A percentile compares a stretch with the other conserved stretches of the same genome.
phyloP scores from a whole-genome alignment of 176 grass and related monocot species.

The Carex pumila region DNA sequence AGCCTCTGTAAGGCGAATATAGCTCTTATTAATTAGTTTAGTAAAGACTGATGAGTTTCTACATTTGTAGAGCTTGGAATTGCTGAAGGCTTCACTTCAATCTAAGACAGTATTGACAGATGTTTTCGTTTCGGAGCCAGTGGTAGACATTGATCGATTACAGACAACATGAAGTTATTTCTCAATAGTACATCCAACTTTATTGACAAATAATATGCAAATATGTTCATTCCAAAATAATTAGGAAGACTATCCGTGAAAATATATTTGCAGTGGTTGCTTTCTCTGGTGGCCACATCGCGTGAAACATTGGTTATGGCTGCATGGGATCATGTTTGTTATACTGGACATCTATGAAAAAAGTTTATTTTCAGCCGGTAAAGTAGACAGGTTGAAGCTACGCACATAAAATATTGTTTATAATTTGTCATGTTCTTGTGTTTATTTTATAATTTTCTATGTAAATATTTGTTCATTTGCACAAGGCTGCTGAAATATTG shows the following conservation, averaged over 20 bases:
- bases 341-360: neutral
- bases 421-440: neutral
- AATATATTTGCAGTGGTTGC: neutral
- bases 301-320: neutral
- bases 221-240: neutral
- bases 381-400: neutral
- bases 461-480: neutral
- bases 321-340: neutral
- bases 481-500: no score
- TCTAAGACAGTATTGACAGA: slow-evolving; percentile 24
- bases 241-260: neutral
- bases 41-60: neutral
- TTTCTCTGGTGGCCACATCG: neutral
- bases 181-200: neutral
- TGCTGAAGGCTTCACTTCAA: slow-evolving; percentile 25
- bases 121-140: slow-evolving; percentile 23
- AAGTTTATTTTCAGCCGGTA: neutral
- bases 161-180: slow-evolving; percentile 9
- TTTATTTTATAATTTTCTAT: neutral
- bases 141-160: slow-evolving; percentile 7
- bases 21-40: neutral
- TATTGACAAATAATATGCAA: neutral
- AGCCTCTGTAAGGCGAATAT: neutral
- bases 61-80: slow-evolving; percentile 24
- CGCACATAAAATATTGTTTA: neutral